A percentile compares a stretch with the other conserved stretches of the same genome.
These are phyloP conservation scores for Schizophyllum commune DNA, from an alignment of 1,284 basidiomycete species.

Conservation along the genomic window DNA sequence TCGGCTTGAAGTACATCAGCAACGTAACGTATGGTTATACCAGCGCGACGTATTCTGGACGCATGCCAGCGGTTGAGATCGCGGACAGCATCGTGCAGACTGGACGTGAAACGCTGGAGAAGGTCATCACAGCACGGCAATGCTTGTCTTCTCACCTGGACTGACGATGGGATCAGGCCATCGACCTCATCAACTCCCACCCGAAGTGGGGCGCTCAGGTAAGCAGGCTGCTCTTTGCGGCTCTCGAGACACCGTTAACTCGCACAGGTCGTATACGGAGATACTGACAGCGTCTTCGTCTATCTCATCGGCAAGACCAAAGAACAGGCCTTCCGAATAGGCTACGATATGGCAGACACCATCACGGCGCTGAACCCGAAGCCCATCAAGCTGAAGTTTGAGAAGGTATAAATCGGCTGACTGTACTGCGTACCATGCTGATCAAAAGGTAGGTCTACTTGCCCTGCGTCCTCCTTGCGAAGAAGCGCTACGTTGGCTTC, in stretches of 20 bases:
- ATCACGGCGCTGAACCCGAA: slow-evolving; percentile 85
- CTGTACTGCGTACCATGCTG: background rate
- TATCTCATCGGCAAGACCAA: slow-evolving; percentile 78
- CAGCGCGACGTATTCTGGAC: slow-evolving; percentile 85
- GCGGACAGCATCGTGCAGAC: slow-evolving; percentile 97
- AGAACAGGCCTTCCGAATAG: slow-evolving; percentile 89
- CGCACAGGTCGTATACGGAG: slow-evolving; percentile 82
- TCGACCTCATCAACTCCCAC: slow-evolving; percentile 71
- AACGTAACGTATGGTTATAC: slow-evolving; percentile 97
- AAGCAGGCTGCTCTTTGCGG: background rate
- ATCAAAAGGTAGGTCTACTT: slow-evolving; percentile 68
- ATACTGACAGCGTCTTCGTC: slow-evolving; percentile 95
- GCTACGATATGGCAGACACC: slow-evolving; percentile 84
- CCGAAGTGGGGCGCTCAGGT: slow-evolving; percentile 82
- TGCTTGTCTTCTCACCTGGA: background rate
- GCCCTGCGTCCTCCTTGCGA: slow-evolving; percentile 89
- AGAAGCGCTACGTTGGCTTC: slow-evolving; percentile 82
- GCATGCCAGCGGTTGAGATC: slow-evolving; percentile 98
- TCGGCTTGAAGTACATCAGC: slow-evolving; percentile 80
- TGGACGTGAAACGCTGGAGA: slow-evolving; percentile 91
- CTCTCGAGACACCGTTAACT: background rate
- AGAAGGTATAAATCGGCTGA: slow-evolving; percentile 60
- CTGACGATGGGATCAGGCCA: slow-evolving; percentile 48
- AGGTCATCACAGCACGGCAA: slow-evolving; percentile 21
- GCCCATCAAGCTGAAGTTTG: slow-evolving; percentile 94